Conservation (phyloP, 176 grass and related monocot genomes). For the Chloris gayana region DNA sequence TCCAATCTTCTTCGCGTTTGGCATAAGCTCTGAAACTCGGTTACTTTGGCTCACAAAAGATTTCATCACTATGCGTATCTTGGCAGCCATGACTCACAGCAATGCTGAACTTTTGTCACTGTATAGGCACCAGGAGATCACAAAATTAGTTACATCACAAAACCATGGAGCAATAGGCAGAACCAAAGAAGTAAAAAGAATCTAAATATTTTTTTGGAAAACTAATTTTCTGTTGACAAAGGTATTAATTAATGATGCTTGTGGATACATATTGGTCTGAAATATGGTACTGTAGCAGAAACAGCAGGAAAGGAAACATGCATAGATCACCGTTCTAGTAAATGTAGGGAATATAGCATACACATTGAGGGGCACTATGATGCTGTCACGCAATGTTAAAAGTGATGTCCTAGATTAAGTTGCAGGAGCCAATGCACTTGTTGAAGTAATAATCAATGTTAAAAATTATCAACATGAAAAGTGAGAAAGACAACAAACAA, state of each 20-base stretch:
- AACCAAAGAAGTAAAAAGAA: neutral
- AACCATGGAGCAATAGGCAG: neutral
- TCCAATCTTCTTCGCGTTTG: constrained; percentile 39
- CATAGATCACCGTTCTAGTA: neutral
- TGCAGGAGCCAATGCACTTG: neutral
- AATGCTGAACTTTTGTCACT: neutral
- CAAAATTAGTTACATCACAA: neutral
- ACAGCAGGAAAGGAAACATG: neutral
- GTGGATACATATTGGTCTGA: neutral
- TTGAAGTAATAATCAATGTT: neutral
- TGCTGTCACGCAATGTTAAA: neutral
- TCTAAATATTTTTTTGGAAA: neutral
- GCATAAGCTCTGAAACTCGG: constrained; percentile 38
- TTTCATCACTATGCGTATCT: constrained; percentile 63
- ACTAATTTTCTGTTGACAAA: neutral
- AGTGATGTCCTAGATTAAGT: neutral
- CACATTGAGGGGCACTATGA: neutral
- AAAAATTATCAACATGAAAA: no score
- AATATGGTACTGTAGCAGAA: neutral
- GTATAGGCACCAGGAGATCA: neutral
- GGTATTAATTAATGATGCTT: neutral
- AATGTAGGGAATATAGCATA: neutral
- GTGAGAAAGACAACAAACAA: no score
- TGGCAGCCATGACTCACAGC: constrained; percentile 34
- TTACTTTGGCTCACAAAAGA: constrained; percentile 56